Conservation (phyloP, 2,329 filamentous ascomycete species). For the Sporothrix sp. region DNA sequence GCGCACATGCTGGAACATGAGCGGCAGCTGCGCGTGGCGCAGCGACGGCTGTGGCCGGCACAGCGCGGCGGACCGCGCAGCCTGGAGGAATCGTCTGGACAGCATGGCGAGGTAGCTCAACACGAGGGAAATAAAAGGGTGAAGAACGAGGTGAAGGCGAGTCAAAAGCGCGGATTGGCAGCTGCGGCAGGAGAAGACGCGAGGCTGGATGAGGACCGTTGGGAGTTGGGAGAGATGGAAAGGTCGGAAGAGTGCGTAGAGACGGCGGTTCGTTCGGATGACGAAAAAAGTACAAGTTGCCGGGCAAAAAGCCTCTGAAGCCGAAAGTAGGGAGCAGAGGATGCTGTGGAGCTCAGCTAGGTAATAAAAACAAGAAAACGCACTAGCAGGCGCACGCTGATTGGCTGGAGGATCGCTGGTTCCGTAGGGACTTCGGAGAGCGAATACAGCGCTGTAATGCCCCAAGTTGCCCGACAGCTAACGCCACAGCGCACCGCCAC, state of each 20-base stretch:
- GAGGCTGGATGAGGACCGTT: background rate
- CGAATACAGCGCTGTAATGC: background rate
- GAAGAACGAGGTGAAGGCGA: background rate
- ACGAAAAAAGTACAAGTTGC: slow-evolving; percentile 7
- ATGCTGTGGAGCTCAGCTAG: slow-evolving; percentile 2
- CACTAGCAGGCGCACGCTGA: background rate
- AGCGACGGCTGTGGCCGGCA: slow-evolving; percentile 33
- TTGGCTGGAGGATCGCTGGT: slow-evolving; percentile 3
- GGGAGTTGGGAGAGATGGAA: background rate
- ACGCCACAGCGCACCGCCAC: slow-evolving; percentile 9
- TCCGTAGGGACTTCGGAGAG: background rate
- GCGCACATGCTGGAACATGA: slow-evolving; percentile 47
- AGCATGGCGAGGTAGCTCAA: slow-evolving; percentile 28
- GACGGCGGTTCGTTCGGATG: background rate
- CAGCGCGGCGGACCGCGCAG: slow-evolving; percentile 22
- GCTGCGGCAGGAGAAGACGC: background rate
- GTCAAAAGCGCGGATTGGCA: background rate
- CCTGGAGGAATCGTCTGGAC: slow-evolving; percentile 27
- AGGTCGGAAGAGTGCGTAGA: background rate
- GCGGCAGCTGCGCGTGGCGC: slow-evolving; percentile 36
- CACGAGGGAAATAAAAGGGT: background rate
- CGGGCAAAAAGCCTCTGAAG: slow-evolving; percentile 1
- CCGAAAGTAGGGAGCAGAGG: slow-evolving; percentile 1
- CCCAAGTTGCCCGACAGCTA: background rate
- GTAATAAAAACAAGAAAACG: slow-evolving; percentile 8